These are phyloP conservation scores for Sphenostylis stenocarpa DNA, from an alignment of 306 rosid species.

Conservation along the genomic window DNA sequence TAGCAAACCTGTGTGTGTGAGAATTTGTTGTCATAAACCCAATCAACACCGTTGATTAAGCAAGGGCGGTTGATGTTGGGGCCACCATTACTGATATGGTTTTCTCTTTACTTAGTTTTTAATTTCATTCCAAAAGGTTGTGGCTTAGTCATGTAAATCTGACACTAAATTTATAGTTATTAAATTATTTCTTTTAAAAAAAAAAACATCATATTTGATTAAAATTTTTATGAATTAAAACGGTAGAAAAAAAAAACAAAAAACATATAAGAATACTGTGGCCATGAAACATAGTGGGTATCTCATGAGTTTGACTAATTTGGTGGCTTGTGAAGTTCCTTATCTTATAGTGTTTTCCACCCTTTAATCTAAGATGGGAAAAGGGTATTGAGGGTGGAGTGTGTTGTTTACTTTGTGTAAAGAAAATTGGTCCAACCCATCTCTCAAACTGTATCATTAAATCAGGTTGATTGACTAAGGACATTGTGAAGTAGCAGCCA, in stretches of 20 bases:
- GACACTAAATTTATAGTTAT: conserved; percentile 24
- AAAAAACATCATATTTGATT: too few relatives aligned
- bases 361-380: conserved; percentile 17
- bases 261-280: too few relatives aligned
- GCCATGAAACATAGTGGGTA: conserved; percentile 69
- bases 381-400: conserved; percentile 11
- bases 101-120: conserved; percentile 31
- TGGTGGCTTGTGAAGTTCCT: conserved; percentile 52
- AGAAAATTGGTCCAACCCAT: conserved; percentile 40
- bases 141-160: conserved; percentile 40
- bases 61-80: conserved; percentile 21
- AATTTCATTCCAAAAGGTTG: conserved; percentile 21
- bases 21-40: conserved; percentile 35
- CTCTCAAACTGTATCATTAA: conserved; percentile 32
- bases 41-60: conserved; percentile 50
- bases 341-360: conserved; percentile 2
- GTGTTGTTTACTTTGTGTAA: conserved; percentile 32
- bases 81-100: conserved; percentile 36
- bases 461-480: conserved; percentile 32
- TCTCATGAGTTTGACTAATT: conserved; percentile 74
- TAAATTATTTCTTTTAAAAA: too few relatives aligned
- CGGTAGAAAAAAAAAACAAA: too few relatives aligned
- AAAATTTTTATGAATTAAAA: too few relatives aligned
- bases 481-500: conserved; percentile 28
- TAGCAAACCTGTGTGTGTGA: conserved; percentile 9